These are phyloP conservation scores for Ulvella scutata DNA, from an alignment of 139 green algal species.

Conservation along the genomic window DNA sequence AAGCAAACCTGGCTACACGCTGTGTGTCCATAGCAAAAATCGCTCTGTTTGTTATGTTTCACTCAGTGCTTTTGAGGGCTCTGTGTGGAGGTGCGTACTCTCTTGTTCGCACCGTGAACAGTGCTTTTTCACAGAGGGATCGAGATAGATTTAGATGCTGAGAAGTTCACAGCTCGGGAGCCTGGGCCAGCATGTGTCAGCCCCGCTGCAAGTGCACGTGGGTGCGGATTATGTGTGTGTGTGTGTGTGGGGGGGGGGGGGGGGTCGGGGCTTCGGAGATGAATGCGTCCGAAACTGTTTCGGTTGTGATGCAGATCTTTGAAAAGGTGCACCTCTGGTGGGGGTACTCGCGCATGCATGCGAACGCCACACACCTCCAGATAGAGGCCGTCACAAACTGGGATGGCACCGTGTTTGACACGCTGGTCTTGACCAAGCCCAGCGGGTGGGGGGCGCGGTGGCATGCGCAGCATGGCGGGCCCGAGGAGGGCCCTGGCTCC, in stretches of 20 bases:
- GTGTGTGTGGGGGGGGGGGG: too few species aligned
- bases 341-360: slow-evolving; percentile 30
- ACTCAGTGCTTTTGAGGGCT: slow-evolving; percentile 8
- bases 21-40: too few species aligned
- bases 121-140: too few species aligned
- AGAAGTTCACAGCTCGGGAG: too few species aligned
- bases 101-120: too few species aligned
- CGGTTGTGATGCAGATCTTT: background rate
- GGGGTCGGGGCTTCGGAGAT: too few species aligned
- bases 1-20: too few species aligned
- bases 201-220: too few species aligned
- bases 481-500: too few species aligned
- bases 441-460: background rate
- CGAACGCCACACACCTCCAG: slow-evolving; percentile 13
- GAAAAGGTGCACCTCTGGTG: slow-evolving; percentile 20
- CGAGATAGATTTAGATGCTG: too few species aligned
- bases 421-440: slow-evolving; percentile 19
- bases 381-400: slow-evolving; percentile 17
- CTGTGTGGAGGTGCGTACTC: background rate
- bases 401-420: slow-evolving; percentile 23
- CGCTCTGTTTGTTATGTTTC: too few species aligned
- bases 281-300: background rate
- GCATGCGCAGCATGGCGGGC: background rate
- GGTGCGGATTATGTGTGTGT: too few species aligned
- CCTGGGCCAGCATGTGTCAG: background rate